Conservation (phyloP, 2,329 filamentous ascomycete species). For the Dothistroma septosporum region DNA sequence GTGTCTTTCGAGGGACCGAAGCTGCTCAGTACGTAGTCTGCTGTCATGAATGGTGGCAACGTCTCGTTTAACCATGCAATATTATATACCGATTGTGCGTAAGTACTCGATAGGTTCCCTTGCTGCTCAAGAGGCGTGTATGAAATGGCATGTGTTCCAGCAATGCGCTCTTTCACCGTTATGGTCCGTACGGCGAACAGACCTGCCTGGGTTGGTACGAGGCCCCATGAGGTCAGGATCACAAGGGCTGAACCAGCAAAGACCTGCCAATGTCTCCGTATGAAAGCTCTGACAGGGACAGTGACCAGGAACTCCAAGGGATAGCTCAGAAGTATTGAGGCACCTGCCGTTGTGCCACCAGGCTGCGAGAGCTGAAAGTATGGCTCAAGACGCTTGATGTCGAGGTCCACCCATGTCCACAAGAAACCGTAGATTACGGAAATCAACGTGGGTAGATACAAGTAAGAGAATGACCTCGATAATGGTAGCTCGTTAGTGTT, state of each 20-base stretch:
- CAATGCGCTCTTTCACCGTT: background rate
- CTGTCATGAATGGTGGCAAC: conserved; percentile 43
- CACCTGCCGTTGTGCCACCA: conserved; percentile 40
- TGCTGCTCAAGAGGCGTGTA: conserved; percentile 34
- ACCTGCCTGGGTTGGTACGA: conserved; percentile 55
- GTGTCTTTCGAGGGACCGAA: conserved; percentile 33
- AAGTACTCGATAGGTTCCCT: conserved; percentile 33
- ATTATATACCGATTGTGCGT: conserved; percentile 46
- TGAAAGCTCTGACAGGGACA: conserved; percentile 42
- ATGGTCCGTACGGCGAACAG: conserved; percentile 43
- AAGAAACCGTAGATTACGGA: conserved; percentile 54
- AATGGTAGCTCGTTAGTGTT: conserved; percentile 39
- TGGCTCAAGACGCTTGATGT: conserved; percentile 57
- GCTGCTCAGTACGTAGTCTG: conserved; percentile 43
- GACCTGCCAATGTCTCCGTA: conserved; percentile 48
- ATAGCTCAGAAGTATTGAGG: conserved; percentile 54
- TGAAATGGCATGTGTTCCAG: conserved; percentile 15
- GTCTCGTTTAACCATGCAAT: conserved; percentile 47
- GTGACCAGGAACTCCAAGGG: conserved; percentile 48
- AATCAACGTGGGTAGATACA: conserved; percentile 53
- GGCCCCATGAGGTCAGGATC: conserved; percentile 51
- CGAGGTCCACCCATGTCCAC: conserved; percentile 59
- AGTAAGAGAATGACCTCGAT: conserved; percentile 39
- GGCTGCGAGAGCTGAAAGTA: conserved; percentile 55
- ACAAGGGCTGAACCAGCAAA: conserved; percentile 48